Percentiles rank a stretch among this genome's conserved stretches.
These are phyloP conservation scores for Bretschneidera sinensis DNA, from an alignment of 345 rosid species.

Conservation along the genomic window DNA sequence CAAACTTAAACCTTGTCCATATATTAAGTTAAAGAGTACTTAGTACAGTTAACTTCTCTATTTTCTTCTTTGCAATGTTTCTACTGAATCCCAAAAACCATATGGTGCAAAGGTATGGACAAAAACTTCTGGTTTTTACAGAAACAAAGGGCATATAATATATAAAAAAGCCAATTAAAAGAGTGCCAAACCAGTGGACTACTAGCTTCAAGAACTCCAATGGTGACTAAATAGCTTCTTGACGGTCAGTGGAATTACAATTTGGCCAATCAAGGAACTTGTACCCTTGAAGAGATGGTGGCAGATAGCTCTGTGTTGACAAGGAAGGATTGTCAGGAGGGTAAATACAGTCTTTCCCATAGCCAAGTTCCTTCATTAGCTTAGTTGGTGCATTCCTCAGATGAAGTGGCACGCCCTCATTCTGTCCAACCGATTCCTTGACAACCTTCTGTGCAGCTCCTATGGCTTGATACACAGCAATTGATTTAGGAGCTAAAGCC, in stretches of 20 bases:
- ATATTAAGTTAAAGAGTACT: background rate
- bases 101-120: too few relatives aligned
- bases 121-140: background rate
- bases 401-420: conserved; percentile 82
- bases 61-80: background rate
- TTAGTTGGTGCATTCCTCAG: conserved; percentile 81
- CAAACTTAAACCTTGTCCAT: background rate
- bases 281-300: conserved; percentile 55
- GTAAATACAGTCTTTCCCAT: conserved; percentile 72
- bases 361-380: conserved; percentile 76
- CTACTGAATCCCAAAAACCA: background rate
- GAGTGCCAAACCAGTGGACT: too few relatives aligned
- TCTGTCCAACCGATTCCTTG: conserved; percentile 68
- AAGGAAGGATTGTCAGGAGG: conserved; percentile 61
- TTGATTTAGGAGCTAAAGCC: conserved; percentile 75
- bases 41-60: background rate
- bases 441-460: conserved; percentile 64
- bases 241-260: conserved; percentile 11
- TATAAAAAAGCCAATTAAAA: too few relatives aligned
- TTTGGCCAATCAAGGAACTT: conserved; percentile 76
- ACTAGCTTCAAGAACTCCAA: background rate
- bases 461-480: conserved; percentile 63
- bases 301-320: conserved; percentile 51
- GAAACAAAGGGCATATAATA: background rate
- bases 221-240: conserved; percentile 8